Percentiles rank a stretch among this genome's conserved stretches.
These are phyloP conservation scores for Penicillium brasilianum DNA, from an alignment of 2,329 filamentous ascomycete species.

Conservation along the genomic window DNA sequence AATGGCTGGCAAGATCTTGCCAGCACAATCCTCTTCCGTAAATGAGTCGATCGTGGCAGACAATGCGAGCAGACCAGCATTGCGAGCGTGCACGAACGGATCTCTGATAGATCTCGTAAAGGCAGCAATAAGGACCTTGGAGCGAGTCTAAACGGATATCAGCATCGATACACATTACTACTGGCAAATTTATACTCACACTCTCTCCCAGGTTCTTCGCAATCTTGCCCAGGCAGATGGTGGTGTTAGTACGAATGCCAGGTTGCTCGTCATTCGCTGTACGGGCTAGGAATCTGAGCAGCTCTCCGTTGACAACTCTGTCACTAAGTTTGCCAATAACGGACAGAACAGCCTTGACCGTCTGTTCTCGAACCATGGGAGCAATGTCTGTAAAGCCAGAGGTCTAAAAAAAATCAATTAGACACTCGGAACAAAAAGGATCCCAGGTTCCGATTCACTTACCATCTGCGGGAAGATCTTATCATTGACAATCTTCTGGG, in stretches of 20 bases:
- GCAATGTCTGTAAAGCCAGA: slow-evolving; percentile 92
- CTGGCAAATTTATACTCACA: slow-evolving; percentile 40
- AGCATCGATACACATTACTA: slow-evolving; percentile 26
- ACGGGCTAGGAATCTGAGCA: slow-evolving; percentile 88
- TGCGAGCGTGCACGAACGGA: slow-evolving; percentile 92
- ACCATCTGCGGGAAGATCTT: slow-evolving; percentile 96
- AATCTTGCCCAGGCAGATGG: slow-evolving; percentile 95
- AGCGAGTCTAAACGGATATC: slow-evolving; percentile 63
- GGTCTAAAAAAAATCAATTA: slow-evolving; percentile 57
- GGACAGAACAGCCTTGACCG: slow-evolving; percentile 87
- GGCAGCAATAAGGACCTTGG: slow-evolving; percentile 90
- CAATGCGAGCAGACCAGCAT: slow-evolving; percentile 84
- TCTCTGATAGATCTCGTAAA: slow-evolving; percentile 89
- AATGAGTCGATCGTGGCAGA: slow-evolving; percentile 86
- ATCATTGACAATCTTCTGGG: slow-evolving; percentile 89
- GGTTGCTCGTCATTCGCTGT: slow-evolving; percentile 98
- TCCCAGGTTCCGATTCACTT: slow-evolving; percentile 29
- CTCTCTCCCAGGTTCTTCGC: slow-evolving; percentile 79
- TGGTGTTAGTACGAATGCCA: slow-evolving; percentile 96
- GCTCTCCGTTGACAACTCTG: slow-evolving; percentile 88
- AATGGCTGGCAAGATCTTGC: slow-evolving; percentile 79
- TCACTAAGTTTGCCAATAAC: slow-evolving; percentile 90
- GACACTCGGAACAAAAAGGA: slow-evolving; percentile 32
- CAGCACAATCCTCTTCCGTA: slow-evolving; percentile 85
- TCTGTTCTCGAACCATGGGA: slow-evolving; percentile 92